These are phyloP conservation scores for Podosphaera fusca DNA, from an alignment of 2,329 filamentous ascomycete species.

Conservation along the genomic window DNA sequence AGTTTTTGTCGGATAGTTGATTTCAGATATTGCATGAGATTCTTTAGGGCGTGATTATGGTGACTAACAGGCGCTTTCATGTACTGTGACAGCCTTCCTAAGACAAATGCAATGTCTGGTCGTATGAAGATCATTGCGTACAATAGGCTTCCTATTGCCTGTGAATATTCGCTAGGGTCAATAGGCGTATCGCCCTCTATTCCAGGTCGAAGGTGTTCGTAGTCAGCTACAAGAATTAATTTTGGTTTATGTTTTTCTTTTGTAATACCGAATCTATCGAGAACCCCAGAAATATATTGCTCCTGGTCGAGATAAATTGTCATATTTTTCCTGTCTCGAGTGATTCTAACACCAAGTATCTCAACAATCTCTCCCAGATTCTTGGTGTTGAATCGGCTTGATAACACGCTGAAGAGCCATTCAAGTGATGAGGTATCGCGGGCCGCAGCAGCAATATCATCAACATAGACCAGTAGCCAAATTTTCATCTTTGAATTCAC, in stretches of 20 bases:
- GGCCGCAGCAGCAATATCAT: neutral
- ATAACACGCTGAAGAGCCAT: neutral
- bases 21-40: neutral
- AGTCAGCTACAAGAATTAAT: neutral
- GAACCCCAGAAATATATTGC: neutral
- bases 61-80: neutral
- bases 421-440: neutral
- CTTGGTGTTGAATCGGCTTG: neutral
- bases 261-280: too few species aligned
- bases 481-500: neutral
- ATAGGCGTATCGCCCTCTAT: neutral
- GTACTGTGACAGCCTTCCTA: neutral
- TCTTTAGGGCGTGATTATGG: neutral
- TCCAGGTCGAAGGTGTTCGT: neutral
- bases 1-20: neutral
- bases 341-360: neutral
- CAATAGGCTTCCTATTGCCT: neutral
- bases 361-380: constrained; percentile 1
- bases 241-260: neutral
- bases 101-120: neutral
- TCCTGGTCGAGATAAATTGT: neutral
- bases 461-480: neutral
- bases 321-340: neutral
- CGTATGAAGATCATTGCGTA: neutral
- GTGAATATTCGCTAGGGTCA: neutral